These are phyloP conservation scores for Pisolithus tinctorius DNA, from an alignment of 768 basidiomycete species.

Conservation along the genomic window DNA sequence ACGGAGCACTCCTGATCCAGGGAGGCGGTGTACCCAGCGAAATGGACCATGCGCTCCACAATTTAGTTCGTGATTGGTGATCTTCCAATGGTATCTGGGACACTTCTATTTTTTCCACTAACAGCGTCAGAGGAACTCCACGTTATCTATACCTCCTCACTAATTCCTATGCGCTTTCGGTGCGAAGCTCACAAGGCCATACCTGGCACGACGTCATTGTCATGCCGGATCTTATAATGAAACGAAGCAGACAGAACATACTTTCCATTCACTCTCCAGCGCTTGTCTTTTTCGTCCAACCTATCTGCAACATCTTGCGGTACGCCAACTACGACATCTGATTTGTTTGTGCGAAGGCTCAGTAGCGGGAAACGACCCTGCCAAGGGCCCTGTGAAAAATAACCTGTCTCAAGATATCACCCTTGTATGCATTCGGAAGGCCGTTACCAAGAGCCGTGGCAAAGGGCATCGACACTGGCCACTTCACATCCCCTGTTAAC, in stretches of 20 bases:
- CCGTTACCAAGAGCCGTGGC: constrained; percentile 57
- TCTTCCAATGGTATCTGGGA: no score
- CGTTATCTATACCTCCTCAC: neutral
- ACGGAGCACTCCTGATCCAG: no score
- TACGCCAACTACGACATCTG: constrained; percentile 88
- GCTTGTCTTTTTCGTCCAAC: constrained; percentile 57
- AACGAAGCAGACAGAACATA: constrained; percentile 24
- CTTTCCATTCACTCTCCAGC: constrained; percentile 80
- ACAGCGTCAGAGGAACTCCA: no score
- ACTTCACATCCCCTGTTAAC: constrained; percentile 81
- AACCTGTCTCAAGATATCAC: neutral
- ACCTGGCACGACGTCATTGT: constrained; percentile 10
- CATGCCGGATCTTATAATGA: neutral
- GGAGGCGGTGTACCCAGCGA: no score
- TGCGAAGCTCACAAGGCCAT: constrained; percentile 27
- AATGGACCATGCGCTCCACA: no score
- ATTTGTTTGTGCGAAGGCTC: constrained; percentile 90
- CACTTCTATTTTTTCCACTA: no score
- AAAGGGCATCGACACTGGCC: constrained; percentile 80
- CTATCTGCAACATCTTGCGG: constrained; percentile 55
- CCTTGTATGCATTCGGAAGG: constrained; percentile 1
- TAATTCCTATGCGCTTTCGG: constrained; percentile 3
- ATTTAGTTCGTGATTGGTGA: no score
- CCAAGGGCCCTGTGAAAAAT: constrained; percentile 54
- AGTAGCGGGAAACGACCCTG: constrained; percentile 78